Conservation (phyloP, 306 rosid genomes). For the Castanea mollissima region DNA sequence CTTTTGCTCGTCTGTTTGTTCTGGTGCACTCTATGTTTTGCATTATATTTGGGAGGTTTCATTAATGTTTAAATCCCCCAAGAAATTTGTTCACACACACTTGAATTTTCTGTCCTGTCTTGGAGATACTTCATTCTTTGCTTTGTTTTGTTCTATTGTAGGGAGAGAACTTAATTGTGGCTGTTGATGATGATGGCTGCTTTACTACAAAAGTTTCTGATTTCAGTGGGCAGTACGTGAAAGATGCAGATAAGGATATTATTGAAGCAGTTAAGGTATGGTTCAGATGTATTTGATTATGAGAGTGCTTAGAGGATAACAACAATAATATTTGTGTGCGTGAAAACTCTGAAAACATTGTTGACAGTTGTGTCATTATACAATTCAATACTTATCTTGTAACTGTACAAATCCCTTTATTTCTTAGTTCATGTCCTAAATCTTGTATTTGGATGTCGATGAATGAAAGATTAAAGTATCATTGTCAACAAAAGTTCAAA, state of each 20-base stretch:
- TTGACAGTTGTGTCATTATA: neutral
- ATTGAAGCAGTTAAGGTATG: slow-evolving; percentile 82
- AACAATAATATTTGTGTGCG: neutral
- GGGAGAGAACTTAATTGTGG: slow-evolving; percentile 81
- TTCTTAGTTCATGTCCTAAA: neutral
- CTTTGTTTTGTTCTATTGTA: slow-evolving; percentile 35
- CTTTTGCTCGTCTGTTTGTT: neutral
- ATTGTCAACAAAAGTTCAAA: neutral
- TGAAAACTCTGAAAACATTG: neutral
- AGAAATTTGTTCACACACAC: neutral
- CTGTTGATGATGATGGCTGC: slow-evolving; percentile 98
- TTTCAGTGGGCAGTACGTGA: slow-evolving; percentile 75
- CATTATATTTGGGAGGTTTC: neutral
- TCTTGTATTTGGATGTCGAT: neutral
- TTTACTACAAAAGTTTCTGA: slow-evolving; percentile 70
- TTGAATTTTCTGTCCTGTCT: neutral
- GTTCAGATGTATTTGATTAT: neutral
- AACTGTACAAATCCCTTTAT: neutral
- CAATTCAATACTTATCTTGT: neutral
- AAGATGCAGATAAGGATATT: slow-evolving; percentile 85
- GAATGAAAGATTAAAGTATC: neutral
- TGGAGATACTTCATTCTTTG: neutral
- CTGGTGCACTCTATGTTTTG: neutral
- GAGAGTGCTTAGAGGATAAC: neutral
- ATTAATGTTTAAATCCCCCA: neutral